Evolutionary conservation across 192 early-diverging fungal genomes (phyloP).

Genomic region (Dimargaris xerosporica): DNA sequence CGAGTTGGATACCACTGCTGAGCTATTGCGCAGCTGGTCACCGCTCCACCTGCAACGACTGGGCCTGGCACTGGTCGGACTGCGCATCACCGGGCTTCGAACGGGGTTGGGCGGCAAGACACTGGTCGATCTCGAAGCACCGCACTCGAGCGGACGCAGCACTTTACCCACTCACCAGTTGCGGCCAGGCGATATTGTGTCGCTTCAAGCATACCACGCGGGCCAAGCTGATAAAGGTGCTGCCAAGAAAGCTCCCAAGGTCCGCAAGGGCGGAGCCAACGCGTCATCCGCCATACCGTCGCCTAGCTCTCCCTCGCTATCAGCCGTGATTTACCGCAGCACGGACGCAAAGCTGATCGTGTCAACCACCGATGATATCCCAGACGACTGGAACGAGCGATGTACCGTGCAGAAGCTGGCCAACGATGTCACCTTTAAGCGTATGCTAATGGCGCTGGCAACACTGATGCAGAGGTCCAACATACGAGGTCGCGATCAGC

Average conservation of each 20-base stretch:
- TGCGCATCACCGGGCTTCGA: conserved; percentile 40
- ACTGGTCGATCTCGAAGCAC: conserved; percentile 47
- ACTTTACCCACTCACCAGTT: conserved; percentile 41
- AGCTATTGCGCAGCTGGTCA: conserved; percentile 20
- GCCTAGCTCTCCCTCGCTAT: conserved; percentile 14
- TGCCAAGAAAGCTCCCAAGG: conserved; percentile 11
- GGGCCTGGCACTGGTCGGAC: conserved; percentile 42
- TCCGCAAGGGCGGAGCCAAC: too few species aligned
- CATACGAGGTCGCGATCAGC: conserved; percentile 12
- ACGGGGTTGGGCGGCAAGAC: conserved; percentile 55
- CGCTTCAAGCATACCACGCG: conserved; percentile 35
- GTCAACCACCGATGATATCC: conserved; percentile 43
- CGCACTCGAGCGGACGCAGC: conserved; percentile 28
- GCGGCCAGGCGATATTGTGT: conserved; percentile 56
- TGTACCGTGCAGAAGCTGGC: conserved; percentile 40
- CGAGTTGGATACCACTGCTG: conserved; percentile 28
- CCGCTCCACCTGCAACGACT: conserved; percentile 46
- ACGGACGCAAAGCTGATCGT: conserved; percentile 43
- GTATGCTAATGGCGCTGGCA: conserved; percentile 24
- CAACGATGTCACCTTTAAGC: conserved; percentile 24
- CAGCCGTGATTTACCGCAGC: conserved; percentile 39
- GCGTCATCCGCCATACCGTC: too few species aligned
- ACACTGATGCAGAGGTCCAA: conserved; percentile 15
- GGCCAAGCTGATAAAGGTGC: conserved; percentile 19
- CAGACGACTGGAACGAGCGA: conserved; percentile 41